Conservation (phyloP, 2,329 filamentous ascomycete genomes). For the Fusarium burgessii region DNA sequence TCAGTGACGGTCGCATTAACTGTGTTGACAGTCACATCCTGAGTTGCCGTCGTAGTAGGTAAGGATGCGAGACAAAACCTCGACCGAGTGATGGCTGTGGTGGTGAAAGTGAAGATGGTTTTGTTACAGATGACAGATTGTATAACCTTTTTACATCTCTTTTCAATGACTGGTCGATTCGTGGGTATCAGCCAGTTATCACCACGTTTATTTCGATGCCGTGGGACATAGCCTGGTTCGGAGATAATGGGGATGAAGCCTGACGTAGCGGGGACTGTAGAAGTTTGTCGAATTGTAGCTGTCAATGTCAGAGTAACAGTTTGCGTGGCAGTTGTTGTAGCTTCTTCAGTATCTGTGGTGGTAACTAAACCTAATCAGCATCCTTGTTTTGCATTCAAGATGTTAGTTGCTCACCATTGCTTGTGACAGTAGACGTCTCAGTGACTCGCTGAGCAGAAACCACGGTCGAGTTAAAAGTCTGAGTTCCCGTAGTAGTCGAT, state of each 20-base stretch:
- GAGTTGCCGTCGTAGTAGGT: neutral
- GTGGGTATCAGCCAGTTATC: no score
- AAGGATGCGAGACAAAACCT: neutral
- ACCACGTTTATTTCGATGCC: neutral
- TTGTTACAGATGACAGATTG: neutral
- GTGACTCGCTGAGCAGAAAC: neutral
- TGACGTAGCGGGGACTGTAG: neutral
- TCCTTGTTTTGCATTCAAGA: neutral
- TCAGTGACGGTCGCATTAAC: neutral
- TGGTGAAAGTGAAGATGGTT: neutral
- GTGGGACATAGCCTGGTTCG: neutral
- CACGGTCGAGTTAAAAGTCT: neutral
- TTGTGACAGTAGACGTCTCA: neutral
- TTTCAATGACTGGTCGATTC: neutral
- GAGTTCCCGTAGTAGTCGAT: neutral
- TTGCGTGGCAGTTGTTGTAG: neutral
- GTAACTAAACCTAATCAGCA: neutral
- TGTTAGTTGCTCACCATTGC: neutral
- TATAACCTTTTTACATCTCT: neutral
- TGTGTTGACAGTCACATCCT: neutral
- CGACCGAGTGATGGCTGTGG: neutral
- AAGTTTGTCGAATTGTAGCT: neutral
- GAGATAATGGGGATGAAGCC: neutral
- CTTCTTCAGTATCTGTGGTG: neutral
- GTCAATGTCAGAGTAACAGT: neutral